Evolutionary conservation across 305 asterid species (phyloP).

Genomic region (Salvia sclarea): DNA sequence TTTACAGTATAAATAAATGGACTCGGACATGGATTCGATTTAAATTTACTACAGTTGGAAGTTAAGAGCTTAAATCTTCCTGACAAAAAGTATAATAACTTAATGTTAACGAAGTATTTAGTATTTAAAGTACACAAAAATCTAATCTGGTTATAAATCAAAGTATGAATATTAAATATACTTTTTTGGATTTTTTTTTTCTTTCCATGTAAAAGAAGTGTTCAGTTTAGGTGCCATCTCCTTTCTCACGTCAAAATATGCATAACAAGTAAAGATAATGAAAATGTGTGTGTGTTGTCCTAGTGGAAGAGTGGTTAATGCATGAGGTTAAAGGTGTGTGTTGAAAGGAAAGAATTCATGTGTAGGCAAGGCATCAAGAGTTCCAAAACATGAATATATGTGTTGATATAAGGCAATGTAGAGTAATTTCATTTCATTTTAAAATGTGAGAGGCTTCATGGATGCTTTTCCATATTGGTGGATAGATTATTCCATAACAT

Average conservation of each 20-base stretch:
- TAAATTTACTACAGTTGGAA: not conserved
- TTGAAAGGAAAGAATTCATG: not conserved
- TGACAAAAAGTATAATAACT: not conserved
- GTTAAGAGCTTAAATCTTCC: not conserved
- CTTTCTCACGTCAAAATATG: not conserved
- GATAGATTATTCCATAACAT: not conserved
- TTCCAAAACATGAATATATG: not conserved
- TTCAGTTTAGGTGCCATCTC: not conserved
- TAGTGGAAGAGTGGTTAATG: no score
- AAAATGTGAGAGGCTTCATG: not conserved
- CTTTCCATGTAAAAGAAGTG: not conserved
- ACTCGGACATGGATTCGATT: not conserved
- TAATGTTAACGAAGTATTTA: not conserved
- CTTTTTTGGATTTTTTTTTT: not conserved
- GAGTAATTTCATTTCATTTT: not conserved
- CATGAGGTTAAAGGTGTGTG: no score
- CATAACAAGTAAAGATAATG: not conserved
- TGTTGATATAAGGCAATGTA: not conserved
- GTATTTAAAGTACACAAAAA: not conserved
- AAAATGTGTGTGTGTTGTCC: not conserved
- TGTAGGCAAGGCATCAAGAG: not conserved
- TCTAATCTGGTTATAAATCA: not conserved
- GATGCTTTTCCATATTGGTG: slow-evolving; percentile 2
- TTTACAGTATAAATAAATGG: not conserved
- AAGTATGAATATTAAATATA: not conserved